Evolutionary conservation across 2,329 filamentous ascomycete species (phyloP).

Genomic region (Sordariomycetes sp.): DNA sequence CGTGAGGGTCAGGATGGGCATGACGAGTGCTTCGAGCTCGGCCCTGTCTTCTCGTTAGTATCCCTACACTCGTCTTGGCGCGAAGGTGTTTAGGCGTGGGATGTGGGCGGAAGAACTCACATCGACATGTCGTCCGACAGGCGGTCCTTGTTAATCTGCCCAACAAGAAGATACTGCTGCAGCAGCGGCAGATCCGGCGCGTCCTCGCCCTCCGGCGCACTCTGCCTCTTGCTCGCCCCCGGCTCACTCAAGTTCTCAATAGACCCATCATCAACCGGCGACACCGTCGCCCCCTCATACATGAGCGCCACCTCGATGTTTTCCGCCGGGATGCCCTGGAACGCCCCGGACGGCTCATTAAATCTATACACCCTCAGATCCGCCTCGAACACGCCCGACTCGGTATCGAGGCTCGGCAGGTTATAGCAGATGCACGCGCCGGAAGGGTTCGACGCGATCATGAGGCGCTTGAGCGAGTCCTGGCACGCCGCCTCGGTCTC

Average conservation of each 20-base stretch:
- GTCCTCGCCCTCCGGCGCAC: constrained; percentile 8
- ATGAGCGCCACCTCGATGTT: constrained; percentile 40
- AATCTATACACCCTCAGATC: constrained; percentile 65
- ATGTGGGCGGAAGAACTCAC: constrained; percentile 28
- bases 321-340: constrained; percentile 33
- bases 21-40: constrained; percentile 47
- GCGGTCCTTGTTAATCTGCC: constrained; percentile 46
- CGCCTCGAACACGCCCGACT: constrained; percentile 59
- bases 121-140: constrained; percentile 43
- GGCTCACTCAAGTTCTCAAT: not conserved
- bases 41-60: constrained; percentile 24
- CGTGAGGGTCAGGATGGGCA: constrained; percentile 54
- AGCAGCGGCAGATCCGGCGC: constrained; percentile 21
- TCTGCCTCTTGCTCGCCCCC: constrained; percentile 7
- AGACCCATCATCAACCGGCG: constrained; percentile 19
- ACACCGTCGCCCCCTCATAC: constrained; percentile 41
- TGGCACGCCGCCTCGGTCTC: constrained; percentile 46
- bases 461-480: constrained; percentile 37
- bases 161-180: constrained; percentile 55
- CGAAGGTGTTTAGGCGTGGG: not conserved
- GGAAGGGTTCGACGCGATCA: constrained; percentile 54
- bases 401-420: constrained; percentile 54
- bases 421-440: constrained; percentile 78
- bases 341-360: constrained; percentile 40
- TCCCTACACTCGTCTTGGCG: not conserved